Conservation (phyloP, 2,329 filamentous ascomycete species). For the Exophiala mesophila region DNA sequence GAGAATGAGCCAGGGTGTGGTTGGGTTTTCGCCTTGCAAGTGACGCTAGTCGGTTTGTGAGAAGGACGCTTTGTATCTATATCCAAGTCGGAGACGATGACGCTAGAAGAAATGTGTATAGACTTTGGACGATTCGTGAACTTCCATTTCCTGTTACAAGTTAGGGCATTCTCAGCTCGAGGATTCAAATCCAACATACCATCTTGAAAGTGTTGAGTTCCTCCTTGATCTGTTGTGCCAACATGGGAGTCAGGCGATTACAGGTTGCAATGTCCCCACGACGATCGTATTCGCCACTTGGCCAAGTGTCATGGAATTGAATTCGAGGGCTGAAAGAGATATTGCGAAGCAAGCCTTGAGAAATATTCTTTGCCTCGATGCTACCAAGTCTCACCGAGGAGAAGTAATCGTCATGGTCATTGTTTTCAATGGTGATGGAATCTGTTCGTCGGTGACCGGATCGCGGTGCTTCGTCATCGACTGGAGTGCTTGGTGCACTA, state of each 20-base stretch:
- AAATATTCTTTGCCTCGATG: constrained; percentile 73
- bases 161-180: constrained; percentile 1
- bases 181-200: constrained; percentile 50
- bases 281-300: constrained; percentile 89
- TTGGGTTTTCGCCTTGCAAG: not conserved
- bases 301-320: constrained; percentile 95
- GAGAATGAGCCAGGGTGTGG: constrained; percentile 13
- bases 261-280: constrained; percentile 95
- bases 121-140: constrained; percentile 96
- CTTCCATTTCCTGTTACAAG: constrained; percentile 87
- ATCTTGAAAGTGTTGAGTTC: constrained; percentile 99
- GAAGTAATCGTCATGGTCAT: constrained; percentile 96
- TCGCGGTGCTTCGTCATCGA: constrained; percentile 53
- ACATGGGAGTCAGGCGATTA: constrained; percentile 92
- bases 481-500: constrained; percentile 81
- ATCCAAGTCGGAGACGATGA: constrained; percentile 13
- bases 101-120: constrained; percentile 96
- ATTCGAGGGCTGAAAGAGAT: constrained; percentile 84
- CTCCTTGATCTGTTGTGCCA: constrained; percentile 98
- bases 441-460: constrained; percentile 60
- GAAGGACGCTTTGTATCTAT: constrained; percentile 8
- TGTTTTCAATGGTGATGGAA: constrained; percentile 68
- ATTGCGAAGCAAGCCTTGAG: constrained; percentile 59
- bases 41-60: not conserved
- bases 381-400: constrained; percentile 61